phyloP scores from a whole-genome alignment of 2,329 filamentous ascomycete genomes.

The Phyllosticta citrichinensis region DNA sequence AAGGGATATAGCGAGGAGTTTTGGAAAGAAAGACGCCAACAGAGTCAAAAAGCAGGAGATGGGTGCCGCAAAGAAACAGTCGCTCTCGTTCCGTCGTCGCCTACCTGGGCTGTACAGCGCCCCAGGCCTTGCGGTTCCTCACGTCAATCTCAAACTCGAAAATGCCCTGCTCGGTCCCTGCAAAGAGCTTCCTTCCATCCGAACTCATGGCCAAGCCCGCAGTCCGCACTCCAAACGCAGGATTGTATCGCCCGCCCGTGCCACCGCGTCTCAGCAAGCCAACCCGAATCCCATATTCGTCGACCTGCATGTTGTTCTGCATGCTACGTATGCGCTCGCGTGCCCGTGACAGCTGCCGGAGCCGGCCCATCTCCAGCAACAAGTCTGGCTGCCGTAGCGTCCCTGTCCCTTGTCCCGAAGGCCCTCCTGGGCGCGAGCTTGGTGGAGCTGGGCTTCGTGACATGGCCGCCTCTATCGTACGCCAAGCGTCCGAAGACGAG shows the following conservation, averaged over 20 bases:
- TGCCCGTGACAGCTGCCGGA: conserved; percentile 27
- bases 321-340: conserved; percentile 27
- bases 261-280: conserved; percentile 2
- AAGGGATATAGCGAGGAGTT: not conserved
- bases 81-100: not conserved
- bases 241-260: conserved; percentile 8
- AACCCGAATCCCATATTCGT: conserved; percentile 6
- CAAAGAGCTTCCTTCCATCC: conserved; percentile 38
- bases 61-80: not conserved
- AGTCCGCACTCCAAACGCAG: conserved; percentile 32
- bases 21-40: not conserved
- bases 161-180: conserved; percentile 56
- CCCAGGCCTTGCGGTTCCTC: conserved; percentile 45
- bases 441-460: conserved; percentile 23
- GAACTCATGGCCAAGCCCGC: conserved; percentile 40
- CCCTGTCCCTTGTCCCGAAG: not conserved
- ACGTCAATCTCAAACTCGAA: conserved; percentile 63
- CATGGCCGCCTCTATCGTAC: conserved; percentile 38
- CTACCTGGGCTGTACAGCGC: conserved; percentile 30
- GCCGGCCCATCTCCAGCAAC: conserved; percentile 23
- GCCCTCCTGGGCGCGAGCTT: not conserved
- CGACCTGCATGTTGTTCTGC: conserved; percentile 9
- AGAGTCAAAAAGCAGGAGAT: not conserved
- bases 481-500: conserved; percentile 34
- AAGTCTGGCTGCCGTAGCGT: conserved; percentile 14